Evolutionary conservation across 108 stramenopile species (phyloP), one percentile per base, ranked within the genome.

Genomic region (Pinguiococcus pyrenoidosus): DNA sequence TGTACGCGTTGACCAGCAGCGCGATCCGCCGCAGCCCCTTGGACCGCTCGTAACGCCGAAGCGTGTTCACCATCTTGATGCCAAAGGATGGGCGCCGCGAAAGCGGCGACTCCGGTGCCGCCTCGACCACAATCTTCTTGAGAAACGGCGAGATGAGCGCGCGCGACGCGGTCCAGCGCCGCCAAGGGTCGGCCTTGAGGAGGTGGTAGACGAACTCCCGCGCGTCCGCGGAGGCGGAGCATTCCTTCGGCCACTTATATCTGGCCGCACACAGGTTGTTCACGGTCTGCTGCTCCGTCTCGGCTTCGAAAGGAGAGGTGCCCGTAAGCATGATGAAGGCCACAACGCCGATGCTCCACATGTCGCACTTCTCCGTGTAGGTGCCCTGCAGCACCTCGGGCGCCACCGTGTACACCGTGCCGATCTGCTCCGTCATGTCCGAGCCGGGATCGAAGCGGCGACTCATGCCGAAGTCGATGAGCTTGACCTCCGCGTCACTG

Each of bases 401-500:
- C 12, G 92, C 91, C 18, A 93, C 87, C 46, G 87, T 91, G 73
- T 93, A 93, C 8, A 84, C 77, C 13, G 87, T 87, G 23, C 93
- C 93, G 5, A 89, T 88, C 5, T 85, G 84, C 16, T 50, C 58
- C 13, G 41, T 48, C 58, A 59, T 59, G 18, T 50, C 58, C 37
- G n/a, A n/a, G n/a, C n/a, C n/a, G n/a, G n/a, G n/a, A n/a, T 65
- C 69, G 49, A 90, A 82, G 52, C 93, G 85, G 30, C 86, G 81
- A 5, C 79, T 78, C 38, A 99, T 71, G 32, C 97, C 97, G 59
- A 99, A 99, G 73, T 99, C 97, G 59, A 96, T 92, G 56, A 99
- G 88, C 62, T 92, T 94, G 37, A 99, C 73, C 27, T 72, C 75
- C 2, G 86, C 55, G 50, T 77, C 74, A 40, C 89, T 84, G 0